A percentile compares a stretch with the other conserved stretches of the same genome.
Conservation (phyloP, 331 rosid species). For the Pyracantha coccinea region DNA sequence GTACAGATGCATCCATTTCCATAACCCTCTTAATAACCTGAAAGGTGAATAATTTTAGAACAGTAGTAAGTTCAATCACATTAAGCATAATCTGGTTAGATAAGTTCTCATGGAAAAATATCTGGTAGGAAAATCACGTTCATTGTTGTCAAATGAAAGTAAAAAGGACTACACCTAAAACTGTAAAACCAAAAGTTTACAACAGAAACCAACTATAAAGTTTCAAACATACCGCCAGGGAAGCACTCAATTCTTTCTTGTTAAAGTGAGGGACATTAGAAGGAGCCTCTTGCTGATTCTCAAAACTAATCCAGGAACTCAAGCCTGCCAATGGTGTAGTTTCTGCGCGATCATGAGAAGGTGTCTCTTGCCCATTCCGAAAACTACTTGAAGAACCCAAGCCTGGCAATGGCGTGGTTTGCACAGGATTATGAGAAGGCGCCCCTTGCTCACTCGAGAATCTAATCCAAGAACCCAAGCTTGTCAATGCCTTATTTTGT, state of each 20-base stretch:
- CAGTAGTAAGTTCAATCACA: background rate
- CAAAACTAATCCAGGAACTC: constrained; percentile 31
- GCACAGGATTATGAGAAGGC: too few species aligned
- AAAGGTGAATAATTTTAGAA: background rate
- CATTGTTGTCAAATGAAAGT: background rate
- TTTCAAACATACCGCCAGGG: constrained; percentile 42
- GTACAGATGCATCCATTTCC: constrained; percentile 85
- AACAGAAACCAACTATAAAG: constrained; percentile 9
- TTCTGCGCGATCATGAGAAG: constrained; percentile 5
- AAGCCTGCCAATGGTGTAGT: constrained; percentile 43
- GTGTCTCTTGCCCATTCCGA: too few species aligned
- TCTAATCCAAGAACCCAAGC: constrained; percentile 34
- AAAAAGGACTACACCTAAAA: background rate
- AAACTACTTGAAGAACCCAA: too few species aligned
- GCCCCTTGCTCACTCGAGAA: constrained; percentile 10
- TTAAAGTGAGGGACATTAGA: constrained; percentile 30
- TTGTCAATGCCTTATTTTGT: constrained; percentile 47
- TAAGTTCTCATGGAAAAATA: background rate
- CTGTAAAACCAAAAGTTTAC: background rate
- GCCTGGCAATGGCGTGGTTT: too few species aligned
- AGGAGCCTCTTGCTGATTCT: constrained; percentile 33
- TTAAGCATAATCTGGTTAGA: background rate
- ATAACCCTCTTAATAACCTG: constrained; percentile 68
- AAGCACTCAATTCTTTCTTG: constrained; percentile 57
- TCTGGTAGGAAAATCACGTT: background rate